Base-by-base conservation (phyloP, 2,329 filamentous ascomycete species). In the Lecanosticta acicola region DNA sequence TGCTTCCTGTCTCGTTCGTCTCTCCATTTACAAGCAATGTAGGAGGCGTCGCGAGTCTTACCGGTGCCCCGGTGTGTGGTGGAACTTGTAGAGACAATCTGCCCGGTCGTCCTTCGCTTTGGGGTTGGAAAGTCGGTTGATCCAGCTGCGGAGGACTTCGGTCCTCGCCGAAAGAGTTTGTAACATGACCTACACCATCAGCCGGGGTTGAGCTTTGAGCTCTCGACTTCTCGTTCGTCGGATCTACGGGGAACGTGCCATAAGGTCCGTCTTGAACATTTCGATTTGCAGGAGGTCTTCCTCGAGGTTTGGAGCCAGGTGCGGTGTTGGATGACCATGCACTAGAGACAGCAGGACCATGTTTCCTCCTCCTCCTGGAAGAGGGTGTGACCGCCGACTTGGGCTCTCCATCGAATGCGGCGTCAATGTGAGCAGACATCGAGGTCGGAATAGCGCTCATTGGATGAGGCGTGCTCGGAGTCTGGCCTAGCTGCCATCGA, bases 271-370 rank as follows among this genome's bases (percentile, higher is more conserved):
- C 81, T 11, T 79, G 74, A 0, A 76, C 74, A n/a, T 74, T 77
- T 19, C 81, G 77, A 57, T 84, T 86, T 45, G 82, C 85, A 0
- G 87, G 87, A 34, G 90, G 90, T 48, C 90, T 75, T 4, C 90
- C 89, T 54, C 89, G 75, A 11, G 85, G 75, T 64, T 90, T 94
- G 1, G 84, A 83, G 3, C 75, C 79, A 1, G 78, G 80, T 73
- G 32, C 75, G 72, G 13, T 78, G 78, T 48, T 77, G 79, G 52
- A 80, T 80, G 45, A 81, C 90, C 90, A 96, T 1, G 90, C 90
- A 8, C 89, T 95, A 1, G 89, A 95, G 0, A 95, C 87, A 4
- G 87, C 88, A 0, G 88, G 85, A 0, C 89, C 89, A 63, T 94
- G 85, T 3, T 87, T 79, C 45, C 83, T 74, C 44, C 77, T 66